Evolutionary conservation across 257 asterid species (phyloP), one percentile per base, ranked within the genome.

Genomic region (Haberlea rhodopensis): DNA sequence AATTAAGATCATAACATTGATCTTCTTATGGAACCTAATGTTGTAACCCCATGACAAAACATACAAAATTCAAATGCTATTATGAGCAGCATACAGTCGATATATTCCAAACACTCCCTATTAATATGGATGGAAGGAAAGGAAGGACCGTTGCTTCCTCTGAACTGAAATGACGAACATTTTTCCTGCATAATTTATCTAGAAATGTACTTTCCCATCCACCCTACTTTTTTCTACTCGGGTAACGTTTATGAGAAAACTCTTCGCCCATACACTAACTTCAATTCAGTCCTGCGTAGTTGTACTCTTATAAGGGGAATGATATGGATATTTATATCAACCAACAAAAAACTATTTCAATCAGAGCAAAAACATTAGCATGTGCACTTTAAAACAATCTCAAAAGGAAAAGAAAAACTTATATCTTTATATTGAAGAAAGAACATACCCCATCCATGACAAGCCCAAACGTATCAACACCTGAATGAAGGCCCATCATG

Each of bases 401-500:
- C 54, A 32, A 70, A 60, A 53, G 49, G 60, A 55, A 53, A 53
- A 40, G 49, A 71, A 69, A 56, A 22, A 16, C 53, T 19, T 20
- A 15, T 18, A 37, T 48, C 51, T 26, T 68, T 51, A 57, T 73
- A 55, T 53, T 60, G 63, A 82, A 52, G 62, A 73, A 23, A 46
- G 76, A 67, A 85, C 97, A 85, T 85, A 90, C 99, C 53, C 99
- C 99, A 81, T 92, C 99, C 99, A 92, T 89, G 63, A 79, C 73
- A 64, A 92, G 85, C 65, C 96, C 97, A 80, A 52, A 81, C 53
- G 97, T 92, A 75, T 92, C 97, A 73, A 92, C 99, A 28, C 85
- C 96, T 18, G 99, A 92, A 82, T 92, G 99, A 79, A 92, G 99
- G 61, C 99, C 99, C 99, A 92, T 92, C 99, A 92, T 92, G 73